A percentile compares a stretch with the other conserved stretches of the same genome.
These are phyloP conservation scores for Halenospora varia DNA, from an alignment of 495 filamentous ascomycete genomes.

Conservation along the genomic window DNA sequence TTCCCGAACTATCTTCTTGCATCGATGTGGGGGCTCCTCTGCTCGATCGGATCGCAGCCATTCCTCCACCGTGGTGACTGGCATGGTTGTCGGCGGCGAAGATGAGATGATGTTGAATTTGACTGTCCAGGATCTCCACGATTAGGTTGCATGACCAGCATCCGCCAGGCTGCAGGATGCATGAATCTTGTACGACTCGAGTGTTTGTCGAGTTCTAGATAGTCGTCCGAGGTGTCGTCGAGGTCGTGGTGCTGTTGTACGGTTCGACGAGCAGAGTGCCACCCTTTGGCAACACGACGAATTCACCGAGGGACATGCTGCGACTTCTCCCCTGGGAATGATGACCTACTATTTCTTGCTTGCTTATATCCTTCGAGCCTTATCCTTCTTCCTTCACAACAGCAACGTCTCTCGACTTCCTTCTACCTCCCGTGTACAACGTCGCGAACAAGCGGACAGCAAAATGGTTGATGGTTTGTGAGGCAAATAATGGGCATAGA, in stretches of 20 bases:
- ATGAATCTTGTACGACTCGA: conserved; percentile 26
- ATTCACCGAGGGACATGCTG: conserved; percentile 6
- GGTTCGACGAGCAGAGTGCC: conserved; percentile 14
- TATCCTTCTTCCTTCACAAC: conserved; percentile 24
- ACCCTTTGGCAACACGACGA: conserved; percentile 5
- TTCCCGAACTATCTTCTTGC: conserved; percentile 31
- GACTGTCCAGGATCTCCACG: conserved; percentile 12
- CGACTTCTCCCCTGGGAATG: not conserved
- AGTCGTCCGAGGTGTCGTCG: not conserved
- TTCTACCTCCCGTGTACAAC: conserved; percentile 25
- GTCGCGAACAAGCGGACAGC: conserved; percentile 11
- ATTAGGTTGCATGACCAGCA: conserved; percentile 26
- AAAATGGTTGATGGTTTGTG: conserved; percentile 16
- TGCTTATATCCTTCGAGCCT: conserved; percentile 9
- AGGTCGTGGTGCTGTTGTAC: conserved; percentile 12
- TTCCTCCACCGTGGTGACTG: conserved; percentile 25
- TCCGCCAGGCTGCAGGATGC: conserved; percentile 28
- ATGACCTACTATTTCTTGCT: conserved; percentile 6
- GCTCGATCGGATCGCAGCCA: conserved; percentile 22
- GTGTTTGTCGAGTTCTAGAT: not conserved
- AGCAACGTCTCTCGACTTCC: conserved; percentile 21
- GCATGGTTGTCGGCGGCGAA: conserved; percentile 22
- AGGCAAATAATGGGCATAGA: conserved; percentile 10
- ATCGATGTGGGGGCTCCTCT: conserved; percentile 28
- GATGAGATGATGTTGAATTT: not conserved